Percentiles rank a stretch among this genome's conserved stretches.
phyloP scores from a whole-genome alignment of 306 rosid species.

The Vicia villosa region DNA sequence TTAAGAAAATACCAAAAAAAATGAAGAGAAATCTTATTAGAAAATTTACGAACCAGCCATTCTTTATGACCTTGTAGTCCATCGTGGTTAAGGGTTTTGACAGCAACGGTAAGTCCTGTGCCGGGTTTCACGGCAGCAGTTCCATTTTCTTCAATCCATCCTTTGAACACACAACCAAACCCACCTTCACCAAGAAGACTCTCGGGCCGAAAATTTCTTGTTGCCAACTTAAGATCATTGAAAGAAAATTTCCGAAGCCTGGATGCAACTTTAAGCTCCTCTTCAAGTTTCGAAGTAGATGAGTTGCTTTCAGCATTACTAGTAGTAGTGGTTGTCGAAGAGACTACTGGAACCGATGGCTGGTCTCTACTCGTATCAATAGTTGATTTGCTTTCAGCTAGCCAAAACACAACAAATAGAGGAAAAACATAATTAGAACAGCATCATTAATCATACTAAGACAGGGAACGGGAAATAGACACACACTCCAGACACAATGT shows the following conservation, averaged over 20 bases:
- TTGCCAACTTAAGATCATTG: constrained; percentile 90
- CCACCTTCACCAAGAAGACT: constrained; percentile 99
- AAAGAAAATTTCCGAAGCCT: constrained; percentile 81
- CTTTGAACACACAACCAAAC: constrained; percentile 98
- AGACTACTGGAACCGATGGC: constrained; percentile 64
- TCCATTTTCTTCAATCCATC: constrained; percentile 99
- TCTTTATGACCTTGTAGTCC: constrained; percentile 99
- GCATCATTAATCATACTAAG: constrained; percentile 1
- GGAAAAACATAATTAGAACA: constrained; percentile 10
- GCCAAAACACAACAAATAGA: constrained; percentile 11
- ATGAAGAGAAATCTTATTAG: background rate
- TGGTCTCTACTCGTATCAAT: constrained; percentile 84
- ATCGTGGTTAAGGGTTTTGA: constrained; percentile 92
- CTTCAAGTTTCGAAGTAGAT: constrained; percentile 82
- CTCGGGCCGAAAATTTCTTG: constrained; percentile 97
- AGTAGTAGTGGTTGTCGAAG: constrained; percentile 82
- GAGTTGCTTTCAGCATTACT: constrained; percentile 91
- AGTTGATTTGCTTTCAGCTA: constrained; percentile 73
- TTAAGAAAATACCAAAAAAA: too few relatives aligned
- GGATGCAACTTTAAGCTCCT: constrained; percentile 91
- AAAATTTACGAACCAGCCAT: constrained; percentile 78
- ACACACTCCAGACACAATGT: background rate
- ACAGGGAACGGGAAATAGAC: background rate
- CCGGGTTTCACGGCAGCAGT: constrained; percentile 99
- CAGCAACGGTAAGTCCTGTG: constrained; percentile 98